phyloP scores from a whole-genome alignment of 2,329 filamentous ascomycete species.

The Talaromyces sp. region DNA sequence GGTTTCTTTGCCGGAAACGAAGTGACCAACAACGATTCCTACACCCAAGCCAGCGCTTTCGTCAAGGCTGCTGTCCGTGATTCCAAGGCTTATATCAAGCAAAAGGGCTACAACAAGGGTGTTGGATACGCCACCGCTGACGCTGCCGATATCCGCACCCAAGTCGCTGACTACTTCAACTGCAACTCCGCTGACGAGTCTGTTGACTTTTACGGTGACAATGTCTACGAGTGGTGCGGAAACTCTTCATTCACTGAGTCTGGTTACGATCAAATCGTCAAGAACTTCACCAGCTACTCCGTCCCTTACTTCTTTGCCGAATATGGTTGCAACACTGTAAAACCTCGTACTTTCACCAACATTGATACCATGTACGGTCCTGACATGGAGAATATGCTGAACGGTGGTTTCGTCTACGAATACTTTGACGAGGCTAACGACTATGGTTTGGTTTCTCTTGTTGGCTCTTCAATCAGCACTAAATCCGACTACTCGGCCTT shows the following conservation, averaged over 20 bases:
- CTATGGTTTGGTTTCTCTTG: slow-evolving; percentile 59
- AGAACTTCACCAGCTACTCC: slow-evolving; percentile 84
- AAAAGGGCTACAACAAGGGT: slow-evolving; percentile 74
- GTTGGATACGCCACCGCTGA: slow-evolving; percentile 97
- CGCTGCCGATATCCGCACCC: slow-evolving; percentile 73
- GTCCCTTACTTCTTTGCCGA: slow-evolving; percentile 98
- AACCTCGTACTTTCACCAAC: slow-evolving; percentile 77
- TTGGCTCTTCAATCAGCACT: slow-evolving; percentile 58
- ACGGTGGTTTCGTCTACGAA: slow-evolving; percentile 98
- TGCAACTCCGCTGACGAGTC: slow-evolving; percentile 64
- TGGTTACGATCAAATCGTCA: slow-evolving; percentile 75
- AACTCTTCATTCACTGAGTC: slow-evolving; percentile 72
- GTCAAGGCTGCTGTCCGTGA: slow-evolving; percentile 98
- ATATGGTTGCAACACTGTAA: slow-evolving; percentile 84
- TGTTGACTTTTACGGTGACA: slow-evolving; percentile 99
- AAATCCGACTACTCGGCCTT: slow-evolving; percentile 73
- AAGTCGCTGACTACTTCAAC: slow-evolving; percentile 92
- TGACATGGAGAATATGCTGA: slow-evolving; percentile 84
- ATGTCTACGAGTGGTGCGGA: slow-evolving; percentile 99
- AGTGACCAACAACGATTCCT: slow-evolving; percentile 83
- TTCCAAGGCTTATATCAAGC: slow-evolving; percentile 88
- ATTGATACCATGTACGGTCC: slow-evolving; percentile 74
- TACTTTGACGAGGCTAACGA: slow-evolving; percentile 91
- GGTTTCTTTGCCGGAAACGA: slow-evolving; percentile 99
- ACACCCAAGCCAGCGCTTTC: slow-evolving; percentile 85